These are phyloP conservation scores for Trichoderma atrobrunneum DNA, from an alignment of 2,329 filamentous ascomycete genomes.

Conservation along the genomic window DNA sequence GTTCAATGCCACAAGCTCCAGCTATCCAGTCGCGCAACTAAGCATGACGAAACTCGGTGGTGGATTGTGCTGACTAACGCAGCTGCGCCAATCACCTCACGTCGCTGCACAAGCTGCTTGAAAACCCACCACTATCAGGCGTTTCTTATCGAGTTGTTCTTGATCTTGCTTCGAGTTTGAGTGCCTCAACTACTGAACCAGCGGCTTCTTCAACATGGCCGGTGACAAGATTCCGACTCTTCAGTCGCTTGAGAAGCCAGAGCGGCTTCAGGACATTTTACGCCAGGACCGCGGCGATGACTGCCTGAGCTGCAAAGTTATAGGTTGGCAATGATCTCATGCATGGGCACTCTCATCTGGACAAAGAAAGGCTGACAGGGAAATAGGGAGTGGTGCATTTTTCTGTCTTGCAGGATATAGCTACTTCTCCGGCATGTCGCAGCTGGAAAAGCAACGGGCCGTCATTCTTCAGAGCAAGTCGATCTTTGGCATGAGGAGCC, in stretches of 20 bases:
- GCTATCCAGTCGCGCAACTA: conserved; percentile 11
- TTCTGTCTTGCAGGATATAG: conserved; percentile 74
- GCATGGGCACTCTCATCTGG: neutral
- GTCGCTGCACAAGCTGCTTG: neutral
- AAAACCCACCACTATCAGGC: neutral
- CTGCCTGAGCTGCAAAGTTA: conserved; percentile 67
- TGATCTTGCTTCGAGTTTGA: neutral
- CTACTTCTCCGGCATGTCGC: conserved; percentile 70
- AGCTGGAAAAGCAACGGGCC: conserved; percentile 65
- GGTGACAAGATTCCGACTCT: conserved; percentile 47
- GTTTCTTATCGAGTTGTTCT: neutral
- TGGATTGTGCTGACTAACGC: conserved; percentile 14
- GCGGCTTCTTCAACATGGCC: conserved; percentile 29
- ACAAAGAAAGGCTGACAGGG: neutral
- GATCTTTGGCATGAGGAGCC: conserved; percentile 69
- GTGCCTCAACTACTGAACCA: conserved; percentile 8
- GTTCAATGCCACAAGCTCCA: conserved; percentile 12
- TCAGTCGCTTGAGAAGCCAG: conserved; percentile 56
- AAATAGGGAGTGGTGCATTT: conserved; percentile 68
- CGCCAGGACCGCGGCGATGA: conserved; percentile 59
- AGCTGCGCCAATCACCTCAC: neutral
- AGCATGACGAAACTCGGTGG: conserved; percentile 32
- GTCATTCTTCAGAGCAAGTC: conserved; percentile 66
- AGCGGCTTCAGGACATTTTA: conserved; percentile 58
- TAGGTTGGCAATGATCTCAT: conserved; percentile 53